Evolutionary conservation across 164 flowering plant genomes (phyloP).

Genomic region (Nymphaea thermarum): DNA sequence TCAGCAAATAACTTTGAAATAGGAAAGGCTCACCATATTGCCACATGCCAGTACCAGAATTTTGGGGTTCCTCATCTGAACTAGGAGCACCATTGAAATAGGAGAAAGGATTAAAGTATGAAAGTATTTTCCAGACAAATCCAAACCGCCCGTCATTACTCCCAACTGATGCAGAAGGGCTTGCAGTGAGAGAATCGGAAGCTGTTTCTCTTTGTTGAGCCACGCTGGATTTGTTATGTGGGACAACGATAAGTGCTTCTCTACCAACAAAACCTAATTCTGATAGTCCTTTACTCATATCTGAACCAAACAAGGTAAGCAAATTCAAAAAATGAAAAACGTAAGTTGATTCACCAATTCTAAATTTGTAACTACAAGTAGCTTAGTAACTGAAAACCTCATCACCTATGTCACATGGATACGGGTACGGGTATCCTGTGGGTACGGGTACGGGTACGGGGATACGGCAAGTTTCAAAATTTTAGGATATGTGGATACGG

Average conservation of each 20-base stretch:
- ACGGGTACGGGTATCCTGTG: too few relatives aligned
- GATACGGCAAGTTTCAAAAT: too few relatives aligned
- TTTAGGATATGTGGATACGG: too few relatives aligned
- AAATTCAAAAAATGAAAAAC: neutral
- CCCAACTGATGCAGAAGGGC: conserved; percentile 15
- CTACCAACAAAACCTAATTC: conserved; percentile 55
- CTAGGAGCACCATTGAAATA: conserved; percentile 39
- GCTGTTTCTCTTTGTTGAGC: conserved; percentile 15
- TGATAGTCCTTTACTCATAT: conserved; percentile 40
- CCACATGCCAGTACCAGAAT: conserved; percentile 27
- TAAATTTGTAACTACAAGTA: too few relatives aligned
- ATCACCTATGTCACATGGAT: too few relatives aligned
- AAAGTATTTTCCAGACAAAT: conserved; percentile 31
- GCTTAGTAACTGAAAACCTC: too few relatives aligned
- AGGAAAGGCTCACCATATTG: conserved; percentile 40
- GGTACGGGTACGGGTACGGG: too few relatives aligned
- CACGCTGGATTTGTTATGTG: conserved; percentile 17
- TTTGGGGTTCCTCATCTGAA: conserved; percentile 30
- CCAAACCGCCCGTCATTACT: conserved; percentile 44
- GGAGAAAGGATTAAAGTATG: conserved; percentile 63
- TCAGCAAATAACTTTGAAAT: neutral
- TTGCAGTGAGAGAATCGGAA: conserved; percentile 7
- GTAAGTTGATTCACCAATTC: too few relatives aligned
- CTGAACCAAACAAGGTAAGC: conserved; percentile 25
- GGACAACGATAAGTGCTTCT: conserved; percentile 71